Base-by-base conservation (phyloP, 2,329 filamentous ascomycete species). In the Phaeosphaeria sp. region DNA sequence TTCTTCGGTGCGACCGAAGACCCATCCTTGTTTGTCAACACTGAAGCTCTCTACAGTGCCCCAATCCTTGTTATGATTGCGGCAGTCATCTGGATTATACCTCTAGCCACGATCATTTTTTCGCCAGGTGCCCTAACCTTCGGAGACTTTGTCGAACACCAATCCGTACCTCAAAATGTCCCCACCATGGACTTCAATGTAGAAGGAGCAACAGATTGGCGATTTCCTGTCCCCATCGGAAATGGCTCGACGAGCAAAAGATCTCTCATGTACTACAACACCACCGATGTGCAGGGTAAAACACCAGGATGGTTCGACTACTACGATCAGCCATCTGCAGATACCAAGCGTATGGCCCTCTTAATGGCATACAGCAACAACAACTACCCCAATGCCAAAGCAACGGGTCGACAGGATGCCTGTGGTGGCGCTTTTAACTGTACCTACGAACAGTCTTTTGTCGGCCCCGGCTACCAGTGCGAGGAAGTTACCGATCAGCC, bases 21-120 rank as follows among this genome's bases (percentile, higher is more conserved):
- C 56, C 69, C 71, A 1, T 70, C 70, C 0, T 52, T 74, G 0
- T 75, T 77, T 50, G 44, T 57, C 2, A 75, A 75, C 43, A 72
- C 69, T 67, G 72, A 76, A 46, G 64, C 64, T 4, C 52, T 75
- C 7, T 65, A 60, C 18, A 70, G 69, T 33, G 70, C 72, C 6
- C 71, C 69, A 9, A 17, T 72, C 2, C 58, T 67, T 10, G 66
- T 66, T 1, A 43, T 54, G 6, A 72, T 76, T 22, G 72, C 73
- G 0, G 42, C 72, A 22, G 58, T 72, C 2, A 69, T 72, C 23
- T 77, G 72, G 73, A 25, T 76, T 1, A 74, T 75, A 18, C 74
- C 74, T 18, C 54, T 77, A 27, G 74, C 75, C 6, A 75, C 73
- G 6, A 72, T 77, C 25, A 72, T 77, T 52, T 73, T 82, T 42